A percentile compares a stretch with the other conserved stretches of the same genome.
Conservation (phyloP, 192 early-diverging fungal species). For the Phycomyces blakesleeanus region DNA sequence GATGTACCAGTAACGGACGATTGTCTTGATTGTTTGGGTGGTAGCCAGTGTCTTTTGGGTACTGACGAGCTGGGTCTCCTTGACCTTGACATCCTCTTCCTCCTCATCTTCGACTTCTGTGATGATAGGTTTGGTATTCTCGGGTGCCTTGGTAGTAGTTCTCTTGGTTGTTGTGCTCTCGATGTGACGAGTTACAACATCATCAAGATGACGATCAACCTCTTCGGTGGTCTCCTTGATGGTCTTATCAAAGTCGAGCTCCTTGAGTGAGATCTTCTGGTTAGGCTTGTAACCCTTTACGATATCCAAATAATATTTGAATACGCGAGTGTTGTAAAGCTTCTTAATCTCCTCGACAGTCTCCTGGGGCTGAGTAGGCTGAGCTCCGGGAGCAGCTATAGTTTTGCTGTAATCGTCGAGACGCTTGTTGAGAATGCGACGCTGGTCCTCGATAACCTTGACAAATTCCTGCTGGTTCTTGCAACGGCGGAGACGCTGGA, state of each 20-base stretch:
- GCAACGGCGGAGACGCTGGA: slow-evolving; percentile 13
- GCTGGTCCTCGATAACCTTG: slow-evolving; percentile 6
- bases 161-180: no score
- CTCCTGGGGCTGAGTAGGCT: no score
- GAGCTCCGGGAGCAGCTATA: no score
- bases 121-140: not conserved
- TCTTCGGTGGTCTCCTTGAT: not conserved
- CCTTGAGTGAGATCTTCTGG: no score
- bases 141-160: not conserved
- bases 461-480: slow-evolving; percentile 9
- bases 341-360: no score
- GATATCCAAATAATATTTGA: no score
- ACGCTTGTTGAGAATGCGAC: slow-evolving; percentile 9
- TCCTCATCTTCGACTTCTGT: slow-evolving; percentile 1
- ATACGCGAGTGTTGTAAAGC: no score
- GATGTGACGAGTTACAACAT: not conserved
- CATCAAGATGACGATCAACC: slow-evolving; percentile 11
- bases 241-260: no score
- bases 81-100: not conserved
- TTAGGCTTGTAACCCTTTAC: no score
- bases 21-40: slow-evolving; percentile 16
- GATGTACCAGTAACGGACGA: slow-evolving; percentile 20
- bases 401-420: slow-evolving; percentile 7
- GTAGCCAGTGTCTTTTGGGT: slow-evolving; percentile 1
- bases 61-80: no score